These are phyloP conservation scores for Cucurbita moschata DNA, from an alignment of 306 rosid species.

Conservation along the genomic window DNA sequence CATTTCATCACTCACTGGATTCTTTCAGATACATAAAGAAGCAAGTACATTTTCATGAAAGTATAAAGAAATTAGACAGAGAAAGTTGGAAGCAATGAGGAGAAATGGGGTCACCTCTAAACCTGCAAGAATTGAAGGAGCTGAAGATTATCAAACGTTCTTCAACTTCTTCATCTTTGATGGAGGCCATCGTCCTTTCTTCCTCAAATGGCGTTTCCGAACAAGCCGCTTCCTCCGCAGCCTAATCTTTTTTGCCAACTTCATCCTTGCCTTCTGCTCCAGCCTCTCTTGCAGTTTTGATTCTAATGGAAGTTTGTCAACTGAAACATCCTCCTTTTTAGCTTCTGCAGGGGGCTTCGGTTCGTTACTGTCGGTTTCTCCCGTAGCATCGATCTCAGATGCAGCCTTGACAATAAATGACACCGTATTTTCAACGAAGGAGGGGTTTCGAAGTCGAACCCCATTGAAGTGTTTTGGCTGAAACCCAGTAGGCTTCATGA, in stretches of 20 bases:
- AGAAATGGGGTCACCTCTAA: constrained; percentile 15
- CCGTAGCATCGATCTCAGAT: constrained; percentile 17
- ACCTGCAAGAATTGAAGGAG: constrained; percentile 22
- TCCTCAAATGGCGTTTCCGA: constrained; percentile 56
- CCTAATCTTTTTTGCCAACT: constrained; percentile 74
- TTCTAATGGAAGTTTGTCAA: constrained; percentile 71
- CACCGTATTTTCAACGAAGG: not conserved
- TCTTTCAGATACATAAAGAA: not conserved
- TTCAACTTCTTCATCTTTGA: constrained; percentile 83
- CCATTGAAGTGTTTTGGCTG: constrained; percentile 21
- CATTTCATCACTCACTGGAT: not conserved
- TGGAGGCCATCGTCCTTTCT: constrained; percentile 97
- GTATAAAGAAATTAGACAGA: not conserved
- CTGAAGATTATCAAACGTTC: constrained; percentile 53
- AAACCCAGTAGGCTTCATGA: constrained; percentile 15
- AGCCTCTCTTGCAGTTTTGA: constrained; percentile 63
- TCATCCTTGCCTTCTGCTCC: constrained; percentile 64
- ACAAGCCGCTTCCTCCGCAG: constrained; percentile 70
- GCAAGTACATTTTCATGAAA: not conserved
- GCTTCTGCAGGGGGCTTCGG: constrained; percentile 17
- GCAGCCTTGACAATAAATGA: constrained; percentile 22
- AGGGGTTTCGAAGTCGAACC: constrained; percentile 21
- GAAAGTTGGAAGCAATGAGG: not conserved
- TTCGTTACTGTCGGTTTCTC: constrained; percentile 10
- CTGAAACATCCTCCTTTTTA: constrained; percentile 29